Percentiles rank a stretch among this genome's conserved stretches.
Conservation (phyloP, 129 eudicot genomes). For the Artemisia annua region DNA sequence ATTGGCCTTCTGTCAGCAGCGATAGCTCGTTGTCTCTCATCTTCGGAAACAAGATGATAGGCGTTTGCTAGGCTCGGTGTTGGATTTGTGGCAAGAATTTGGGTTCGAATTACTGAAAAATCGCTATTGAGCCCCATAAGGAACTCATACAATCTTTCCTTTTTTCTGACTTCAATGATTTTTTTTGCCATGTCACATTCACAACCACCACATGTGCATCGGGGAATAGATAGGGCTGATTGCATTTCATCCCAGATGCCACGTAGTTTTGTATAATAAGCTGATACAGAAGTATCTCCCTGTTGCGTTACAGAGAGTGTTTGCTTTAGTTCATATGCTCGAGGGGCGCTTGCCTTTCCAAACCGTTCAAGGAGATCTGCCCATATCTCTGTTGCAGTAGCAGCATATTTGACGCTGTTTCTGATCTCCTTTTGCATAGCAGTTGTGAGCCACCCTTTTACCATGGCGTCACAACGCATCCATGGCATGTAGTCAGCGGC, state of each 20-base stretch:
- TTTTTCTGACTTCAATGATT: neutral
- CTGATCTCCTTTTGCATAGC: neutral
- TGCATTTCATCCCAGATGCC: conserved; percentile 2
- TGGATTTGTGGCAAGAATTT: conserved; percentile 1
- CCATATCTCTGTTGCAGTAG: neutral
- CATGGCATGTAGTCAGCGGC: neutral
- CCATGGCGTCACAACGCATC: neutral
- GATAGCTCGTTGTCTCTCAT: neutral
- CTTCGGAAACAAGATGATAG: neutral
- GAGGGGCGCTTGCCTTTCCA: neutral
- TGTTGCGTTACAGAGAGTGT: neutral
- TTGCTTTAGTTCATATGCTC: neutral
- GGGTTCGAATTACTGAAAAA: neutral
- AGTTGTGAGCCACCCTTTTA: neutral
- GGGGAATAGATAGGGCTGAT: neutral
- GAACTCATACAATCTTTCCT: neutral
- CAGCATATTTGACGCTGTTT: neutral
- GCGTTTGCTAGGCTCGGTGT: neutral
- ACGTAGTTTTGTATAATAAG: neutral
- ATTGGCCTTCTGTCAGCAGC: neutral
- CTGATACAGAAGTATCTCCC: neutral
- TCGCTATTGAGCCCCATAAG: conserved; percentile 1
- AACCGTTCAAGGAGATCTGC: neutral
- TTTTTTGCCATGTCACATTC: neutral
- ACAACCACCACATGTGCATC: neutral